A percentile compares a stretch with the other conserved stretches of the same genome.
phyloP scores from a whole-genome alignment of 108 stramenopile genomes.

The Skeletonema tropicum region DNA sequence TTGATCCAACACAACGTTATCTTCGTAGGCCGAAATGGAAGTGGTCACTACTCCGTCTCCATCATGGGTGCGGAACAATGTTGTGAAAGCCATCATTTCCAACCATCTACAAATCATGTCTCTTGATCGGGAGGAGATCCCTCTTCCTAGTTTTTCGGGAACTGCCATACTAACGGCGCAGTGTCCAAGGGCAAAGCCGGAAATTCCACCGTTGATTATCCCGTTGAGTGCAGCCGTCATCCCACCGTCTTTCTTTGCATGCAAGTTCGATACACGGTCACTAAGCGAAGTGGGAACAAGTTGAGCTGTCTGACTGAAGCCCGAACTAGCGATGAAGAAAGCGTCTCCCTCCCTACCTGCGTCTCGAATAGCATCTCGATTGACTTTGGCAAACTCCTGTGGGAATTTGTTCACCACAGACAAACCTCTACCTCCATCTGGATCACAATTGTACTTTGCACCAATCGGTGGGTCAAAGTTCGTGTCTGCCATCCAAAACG shows the following conservation, averaged over 20 bases:
- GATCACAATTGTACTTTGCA: slow-evolving; percentile 19
- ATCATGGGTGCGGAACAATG: slow-evolving; percentile 57
- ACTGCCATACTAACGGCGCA: slow-evolving; percentile 49
- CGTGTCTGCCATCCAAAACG: slow-evolving; percentile 58
- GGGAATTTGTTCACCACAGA: slow-evolving; percentile 48
- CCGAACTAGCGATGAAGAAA: slow-evolving; percentile 50
- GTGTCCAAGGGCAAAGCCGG: slow-evolving; percentile 52
- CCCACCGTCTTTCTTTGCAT: slow-evolving; percentile 29
- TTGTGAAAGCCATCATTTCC: slow-evolving; percentile 57
- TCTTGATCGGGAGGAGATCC: slow-evolving; percentile 24
- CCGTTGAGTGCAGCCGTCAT: slow-evolving; percentile 44
- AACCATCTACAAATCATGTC: slow-evolving; percentile 62
- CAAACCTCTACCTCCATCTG: slow-evolving; percentile 15
- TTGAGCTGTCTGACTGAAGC: slow-evolving; percentile 40
- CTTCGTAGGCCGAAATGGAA: slow-evolving; percentile 35
- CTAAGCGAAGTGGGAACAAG: slow-evolving; percentile 45
- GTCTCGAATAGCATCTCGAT: slow-evolving; percentile 50
- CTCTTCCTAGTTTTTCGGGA: slow-evolving; percentile 7
- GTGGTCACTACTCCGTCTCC: slow-evolving; percentile 18
- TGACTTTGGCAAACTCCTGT: slow-evolving; percentile 52
- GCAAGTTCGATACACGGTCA: slow-evolving; percentile 41
- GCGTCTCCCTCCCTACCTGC: slow-evolving; percentile 50
- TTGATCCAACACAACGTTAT: slow-evolving; percentile 25
- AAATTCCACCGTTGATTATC: slow-evolving; percentile 51
- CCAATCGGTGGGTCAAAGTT: slow-evolving; percentile 51